Percentiles rank a stretch among this genome's conserved stretches.
phyloP scores from a whole-genome alignment of 306 rosid genomes.

The Vigna unguiculata region DNA sequence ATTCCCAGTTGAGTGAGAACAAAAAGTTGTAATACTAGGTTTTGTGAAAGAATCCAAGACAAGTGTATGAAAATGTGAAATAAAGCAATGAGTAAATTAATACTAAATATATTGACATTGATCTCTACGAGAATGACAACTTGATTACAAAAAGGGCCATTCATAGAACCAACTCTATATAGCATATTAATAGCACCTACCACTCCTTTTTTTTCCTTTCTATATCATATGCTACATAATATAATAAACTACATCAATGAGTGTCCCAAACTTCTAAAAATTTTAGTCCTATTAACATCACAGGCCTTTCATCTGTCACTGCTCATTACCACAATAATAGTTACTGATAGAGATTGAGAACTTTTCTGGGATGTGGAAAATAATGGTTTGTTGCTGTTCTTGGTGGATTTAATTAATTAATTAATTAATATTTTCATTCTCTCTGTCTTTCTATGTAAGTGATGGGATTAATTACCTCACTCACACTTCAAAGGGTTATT shows the following conservation, averaged over 20 bases:
- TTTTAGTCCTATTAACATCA: conserved; percentile 66
- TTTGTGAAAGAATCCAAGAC: conserved; percentile 58
- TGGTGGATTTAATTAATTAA: conserved; percentile 26
- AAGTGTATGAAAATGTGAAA: conserved; percentile 30
- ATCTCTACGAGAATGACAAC: conserved; percentile 60
- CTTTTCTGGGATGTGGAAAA: conserved; percentile 43
- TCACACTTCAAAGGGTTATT: conserved; percentile 46
- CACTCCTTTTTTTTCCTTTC: conserved; percentile 26
- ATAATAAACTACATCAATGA: conserved; percentile 43
- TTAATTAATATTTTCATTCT: conserved; percentile 23
- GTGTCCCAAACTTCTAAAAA: conserved; percentile 41
- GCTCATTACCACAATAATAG: conserved; percentile 54
- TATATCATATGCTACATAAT: not conserved
- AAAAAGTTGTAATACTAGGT: conserved; percentile 48
- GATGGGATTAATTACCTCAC: conserved; percentile 52
- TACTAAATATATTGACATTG: conserved; percentile 47
- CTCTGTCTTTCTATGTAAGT: conserved; percentile 52
- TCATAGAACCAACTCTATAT: conserved; percentile 43
- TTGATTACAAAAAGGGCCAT: conserved; percentile 48
- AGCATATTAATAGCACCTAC: conserved; percentile 47
- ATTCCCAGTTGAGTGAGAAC: conserved; percentile 43
- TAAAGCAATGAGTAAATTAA: conserved; percentile 29
- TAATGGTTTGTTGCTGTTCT: conserved; percentile 37
- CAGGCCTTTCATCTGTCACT: conserved; percentile 52
- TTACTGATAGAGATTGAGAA: conserved; percentile 63